phyloP scores from a whole-genome alignment of 2,329 filamentous ascomycete species.

The Penicillium sp. region DNA sequence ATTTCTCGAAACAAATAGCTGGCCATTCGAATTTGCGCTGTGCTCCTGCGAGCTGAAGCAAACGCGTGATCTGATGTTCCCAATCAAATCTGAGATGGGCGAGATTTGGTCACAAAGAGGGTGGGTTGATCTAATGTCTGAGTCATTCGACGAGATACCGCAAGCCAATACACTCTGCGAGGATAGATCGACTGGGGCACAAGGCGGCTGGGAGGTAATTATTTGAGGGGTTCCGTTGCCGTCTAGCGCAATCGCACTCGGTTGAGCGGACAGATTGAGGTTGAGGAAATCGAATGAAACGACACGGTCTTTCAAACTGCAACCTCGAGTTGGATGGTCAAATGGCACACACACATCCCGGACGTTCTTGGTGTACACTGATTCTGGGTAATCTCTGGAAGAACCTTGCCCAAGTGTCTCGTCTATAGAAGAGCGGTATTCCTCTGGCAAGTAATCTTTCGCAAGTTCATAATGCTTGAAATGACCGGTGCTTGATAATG shows the following conservation, averaged over 20 bases:
- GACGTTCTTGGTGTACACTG: slow-evolving; percentile 49
- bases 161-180: slow-evolving; percentile 38
- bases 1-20: slow-evolving; percentile 6
- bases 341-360: slow-evolving; percentile 49
- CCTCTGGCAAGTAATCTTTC: slow-evolving; percentile 50
- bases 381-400: slow-evolving; percentile 44
- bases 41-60: slow-evolving; percentile 18
- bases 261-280: slow-evolving; percentile 48
- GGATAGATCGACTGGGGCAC: slow-evolving; percentile 40
- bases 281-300: slow-evolving; percentile 65
- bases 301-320: slow-evolving; percentile 51
- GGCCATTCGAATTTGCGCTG: slow-evolving; percentile 5
- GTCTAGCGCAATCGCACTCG: slow-evolving; percentile 56
- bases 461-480: slow-evolving; percentile 59
- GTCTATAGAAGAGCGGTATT: slow-evolving; percentile 41
- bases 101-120: slow-evolving; percentile 31
- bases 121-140: slow-evolving; percentile 34
- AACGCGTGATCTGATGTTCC: slow-evolving; percentile 30
- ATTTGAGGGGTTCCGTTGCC: slow-evolving; percentile 55
- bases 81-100: slow-evolving; percentile 32
- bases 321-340: slow-evolving; percentile 47
- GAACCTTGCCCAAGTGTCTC: slow-evolving; percentile 44
- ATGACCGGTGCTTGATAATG: slow-evolving; percentile 61
- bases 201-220: slow-evolving; percentile 48
- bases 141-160: slow-evolving; percentile 29